Base-by-base conservation (phyloP, 257 asterid species). In the Solanum chilense region DNA sequence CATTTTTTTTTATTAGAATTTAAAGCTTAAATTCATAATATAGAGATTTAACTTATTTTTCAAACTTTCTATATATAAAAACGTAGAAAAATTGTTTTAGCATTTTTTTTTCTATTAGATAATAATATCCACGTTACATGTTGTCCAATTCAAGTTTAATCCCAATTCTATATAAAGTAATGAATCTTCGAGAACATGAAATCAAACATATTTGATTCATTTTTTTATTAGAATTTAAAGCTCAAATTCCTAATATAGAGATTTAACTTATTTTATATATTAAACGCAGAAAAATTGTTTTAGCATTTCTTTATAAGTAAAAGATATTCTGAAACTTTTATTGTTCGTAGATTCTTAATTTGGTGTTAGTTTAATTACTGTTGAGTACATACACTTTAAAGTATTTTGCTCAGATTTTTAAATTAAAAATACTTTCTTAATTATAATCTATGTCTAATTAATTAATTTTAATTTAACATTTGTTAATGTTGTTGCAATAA, bases 381-480 rank as follows among this genome's bases (percentile, higher is more conserved):
- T 20, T 20, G 64, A 56, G 25, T 20, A 56, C 27, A 58, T 8
- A 21, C 66, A 58, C 20, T 58, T 58, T 20, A 58, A 8, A 58
- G 25, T 58, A 8, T 21, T 58, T 21, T 58, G 66, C 25, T 58
- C 27, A 58, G 21, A 58, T 0, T 58, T 58, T 58, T 21, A 21
- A 58, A 20, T 56, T 7, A 58, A 58, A 58, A 58, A 8, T 8
- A 58, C 25, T 20, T 56, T 56, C 2, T 56, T 56, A 21, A 58
- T 0, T 3, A 21, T 21, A 60, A 60, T 60, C 23, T 23, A 9
- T 60, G 23, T 23, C 0, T 0, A 21, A 4, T 23, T 23, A 60
- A 60, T 21, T 60, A 60, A 23, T 9, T 60, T 23, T 10, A 23
- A 60, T 0, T 0, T 60, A 60, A 9, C 69, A 21, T 23, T 60